Base-by-base conservation (phyloP, 768 basidiomycete species). In the Boletus sp. region DNA sequence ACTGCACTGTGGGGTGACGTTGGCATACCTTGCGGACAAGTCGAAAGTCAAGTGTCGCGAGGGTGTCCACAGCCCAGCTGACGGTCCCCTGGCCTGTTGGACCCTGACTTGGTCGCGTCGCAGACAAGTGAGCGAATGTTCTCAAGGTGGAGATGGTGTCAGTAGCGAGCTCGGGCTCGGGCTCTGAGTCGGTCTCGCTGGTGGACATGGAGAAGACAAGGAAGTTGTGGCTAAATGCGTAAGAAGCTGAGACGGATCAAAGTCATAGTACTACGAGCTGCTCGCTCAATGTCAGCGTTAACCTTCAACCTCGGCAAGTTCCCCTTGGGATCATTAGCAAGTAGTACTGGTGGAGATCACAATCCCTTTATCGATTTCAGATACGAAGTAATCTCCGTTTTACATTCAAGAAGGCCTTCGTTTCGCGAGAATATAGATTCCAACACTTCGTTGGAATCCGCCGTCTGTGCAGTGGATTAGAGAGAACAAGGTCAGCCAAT, bases 341-440 rank as follows among this genome's bases (percentile, higher is more conserved):
- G 36, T 46, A 44, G 46, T 54, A 57, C 39, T 36, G 10, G 36
- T 30, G n/a, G 14, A 49, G 24, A 57, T 72, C 74, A 84, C 61
- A 85, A 66, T 54, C 83, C 83, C 39, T 76, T 68, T 56, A 86
- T 85, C 64, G 78, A 78, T 65, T 77, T 82, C 52, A 89, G 72
- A 70, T 85, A 86, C 5, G 76, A 71, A 42, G 81, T 77, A 40
- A 86, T 75, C 64, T 82, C 77, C 54, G 80, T 80, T 66, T 78
- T 80, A 69, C 82, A 83, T 61, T 79, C 74, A 59, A 90, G 70
- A 49, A 68, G 62, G 20, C 79, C 77, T 29, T 76, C 75, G 56
- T 68, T 84, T 54, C 74, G 78, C 24, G 89, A 89, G 68, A 90
- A 85, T 32, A 92, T 60, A 4, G 81, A 71, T 60, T 87, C 84